Evolutionary conservation across 2,329 filamentous ascomycete species (phyloP), one percentile per base, ranked within the genome.

Genomic region (Laburnicola sp.): DNA sequence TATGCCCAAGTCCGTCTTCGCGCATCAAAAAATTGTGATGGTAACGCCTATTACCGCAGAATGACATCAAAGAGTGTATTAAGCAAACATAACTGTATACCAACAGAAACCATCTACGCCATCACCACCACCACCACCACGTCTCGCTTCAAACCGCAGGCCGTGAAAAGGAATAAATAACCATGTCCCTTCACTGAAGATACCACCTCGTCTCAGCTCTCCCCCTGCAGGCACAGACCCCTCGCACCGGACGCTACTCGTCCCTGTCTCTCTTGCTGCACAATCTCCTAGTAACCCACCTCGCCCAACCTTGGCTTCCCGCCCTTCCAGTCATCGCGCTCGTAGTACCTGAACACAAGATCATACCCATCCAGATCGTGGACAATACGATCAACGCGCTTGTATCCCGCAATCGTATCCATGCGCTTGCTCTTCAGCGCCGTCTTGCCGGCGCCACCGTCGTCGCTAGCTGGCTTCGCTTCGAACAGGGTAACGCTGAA

Each of bases 321-420:
- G 47, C 84, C 84, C 71, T 82, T 82, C 83, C 83, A 97, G 65
- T 88, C 93, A 60, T 96, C 85, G 53, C 90, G 85, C 78, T 97
- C 92, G 70, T 96, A 99, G 80, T 95, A 97, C 52, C 93, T 85
- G 78, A 99, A 99, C 39, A 99, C 88, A 32, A 99, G 80, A 72
- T 97, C 92, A 69, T 99, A 99, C 46, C 95, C 94, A 69, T 99
- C 93, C 64, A 99, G 86, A 67, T 97, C 92, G 73, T 99, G 94
- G 44, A 99, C 91, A 60, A 99, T 97, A 48, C 92, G 87, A 73
- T 99, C 94, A 46, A 97, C 83, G 21, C 94, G 85, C 54, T 88
- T 84, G 72, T 99, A 99, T 2, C 94, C 94, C 54, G 84, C 80
- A 61, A 99, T 88, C 44, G 80, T 80, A 65, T 97, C 92, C 77